Percentiles rank a stretch among this genome's conserved stretches.
Conservation (phyloP, 768 basidiomycete species). For the Inosperma sp. region DNA sequence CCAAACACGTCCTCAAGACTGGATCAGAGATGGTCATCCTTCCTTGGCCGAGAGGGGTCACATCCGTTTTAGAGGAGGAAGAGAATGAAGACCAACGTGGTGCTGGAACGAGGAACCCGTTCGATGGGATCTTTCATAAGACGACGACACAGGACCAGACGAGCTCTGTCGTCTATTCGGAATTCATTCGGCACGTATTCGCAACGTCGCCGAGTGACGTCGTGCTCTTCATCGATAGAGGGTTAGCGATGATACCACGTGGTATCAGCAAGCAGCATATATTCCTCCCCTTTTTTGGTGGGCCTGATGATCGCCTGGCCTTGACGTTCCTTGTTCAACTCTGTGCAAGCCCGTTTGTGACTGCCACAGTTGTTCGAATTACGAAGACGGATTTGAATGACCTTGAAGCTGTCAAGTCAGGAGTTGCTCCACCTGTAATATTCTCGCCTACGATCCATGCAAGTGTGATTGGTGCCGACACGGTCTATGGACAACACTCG, state of each 20-base stretch:
- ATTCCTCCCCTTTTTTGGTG: constrained; percentile 88
- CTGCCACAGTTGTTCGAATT: constrained; percentile 71
- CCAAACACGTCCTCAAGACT: constrained; percentile 51
- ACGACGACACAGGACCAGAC: constrained; percentile 42
- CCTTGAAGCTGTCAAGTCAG: constrained; percentile 20
- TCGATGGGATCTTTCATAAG: constrained; percentile 70
- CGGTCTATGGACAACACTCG: constrained; percentile 60
- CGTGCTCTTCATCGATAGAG: constrained; percentile 76
- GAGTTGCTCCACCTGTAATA: not conserved
- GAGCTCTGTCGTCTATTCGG: constrained; percentile 56
- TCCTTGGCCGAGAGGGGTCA: constrained; percentile 65
- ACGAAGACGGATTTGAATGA: constrained; percentile 33
- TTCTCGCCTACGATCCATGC: constrained; percentile 26
- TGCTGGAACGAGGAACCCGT: constrained; percentile 48
- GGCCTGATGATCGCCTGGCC: constrained; percentile 89
- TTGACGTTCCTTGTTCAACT: constrained; percentile 81
- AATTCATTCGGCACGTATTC: constrained; percentile 80
- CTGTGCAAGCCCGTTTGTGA: constrained; percentile 50
- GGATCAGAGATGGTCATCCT: constrained; percentile 72
- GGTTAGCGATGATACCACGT: constrained; percentile 25
- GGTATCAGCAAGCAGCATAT: constrained; percentile 47
- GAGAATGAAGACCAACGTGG: constrained; percentile 17
- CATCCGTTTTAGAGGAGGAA: constrained; percentile 27
- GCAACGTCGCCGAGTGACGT: constrained; percentile 64
- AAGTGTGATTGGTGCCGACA: constrained; percentile 56